Evolutionary conservation across 2,329 filamentous ascomycete species (phyloP), one percentile per base, ranked within the genome.

Genomic region (Coniosporium tulheliwenetii): DNA sequence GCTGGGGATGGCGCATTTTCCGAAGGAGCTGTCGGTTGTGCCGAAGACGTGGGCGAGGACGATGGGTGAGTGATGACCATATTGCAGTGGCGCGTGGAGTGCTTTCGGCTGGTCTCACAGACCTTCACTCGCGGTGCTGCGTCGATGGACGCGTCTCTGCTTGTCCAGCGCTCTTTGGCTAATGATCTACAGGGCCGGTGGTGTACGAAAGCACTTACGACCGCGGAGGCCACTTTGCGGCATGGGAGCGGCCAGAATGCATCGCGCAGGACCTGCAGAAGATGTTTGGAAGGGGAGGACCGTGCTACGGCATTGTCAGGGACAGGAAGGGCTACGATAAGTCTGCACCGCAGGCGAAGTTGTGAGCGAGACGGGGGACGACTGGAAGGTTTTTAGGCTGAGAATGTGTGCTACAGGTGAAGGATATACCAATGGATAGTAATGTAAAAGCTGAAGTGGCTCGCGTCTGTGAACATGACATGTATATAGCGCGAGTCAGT

Each of bases 1-100:
- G 55, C 58, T 71, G 39, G 71, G 72, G 0, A 44, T 76, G 8
- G 70, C 61, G 13, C 64, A 68, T 43, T 78, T 77, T 47, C 77
- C 77, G 0, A 66, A 60, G 49, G 79, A 83, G 42, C 39, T 83
- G 1, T 48, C 55, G 0, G 60, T 75, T 3, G 57, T 68, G 30
- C 77, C 77, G 0, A 65, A 58, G 44, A 63, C 65, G 0, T 81
- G 73, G 73, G 67, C 62, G 0, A 60, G 62, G n/a, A 75, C 73
- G 0, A 53, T 81, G 7, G 79, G 19, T 26, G 19, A 26, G 19
- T 26, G 19, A 26, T 7, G 3, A 26, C 19, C 19, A 4, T 3
- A 75, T 2, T 26, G 19, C 19, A 4, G 19, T 7, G 19, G 19
- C 19, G 19, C 19, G 19, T 26, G 19, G 19, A 26, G 26, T 42